Evolutionary conservation across 768 basidiomycete species (phyloP).

Genomic region (Hericium rajendrae): DNA sequence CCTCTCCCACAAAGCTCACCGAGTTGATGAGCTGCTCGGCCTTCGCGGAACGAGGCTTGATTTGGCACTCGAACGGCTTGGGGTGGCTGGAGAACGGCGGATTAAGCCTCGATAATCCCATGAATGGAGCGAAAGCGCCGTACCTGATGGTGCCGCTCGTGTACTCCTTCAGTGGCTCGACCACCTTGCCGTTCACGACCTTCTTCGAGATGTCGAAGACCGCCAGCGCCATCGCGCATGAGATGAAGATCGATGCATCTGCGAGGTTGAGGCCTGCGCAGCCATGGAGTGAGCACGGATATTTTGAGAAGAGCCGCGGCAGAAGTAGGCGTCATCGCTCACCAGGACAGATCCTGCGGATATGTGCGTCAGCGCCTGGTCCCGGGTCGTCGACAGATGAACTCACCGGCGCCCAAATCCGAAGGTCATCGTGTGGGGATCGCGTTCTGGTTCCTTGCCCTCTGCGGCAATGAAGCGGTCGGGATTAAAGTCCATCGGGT

Average conservation of each 20-base stretch:
- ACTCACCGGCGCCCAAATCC: conserved; percentile 3
- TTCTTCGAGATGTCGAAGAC: neutral
- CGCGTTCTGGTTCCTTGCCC: neutral
- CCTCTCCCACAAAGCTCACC: neutral
- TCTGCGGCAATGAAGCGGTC: neutral
- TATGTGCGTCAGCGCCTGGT: neutral
- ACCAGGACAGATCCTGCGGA: neutral
- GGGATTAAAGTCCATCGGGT: conserved; percentile 1
- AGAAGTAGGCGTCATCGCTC: neutral
- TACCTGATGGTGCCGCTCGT: conserved; percentile 8
- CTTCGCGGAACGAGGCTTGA: neutral
- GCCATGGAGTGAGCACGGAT: neutral
- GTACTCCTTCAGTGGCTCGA: neutral
- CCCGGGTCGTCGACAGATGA: neutral
- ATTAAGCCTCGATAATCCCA: neutral
- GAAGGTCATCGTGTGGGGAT: neutral
- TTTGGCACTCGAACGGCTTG: neutral
- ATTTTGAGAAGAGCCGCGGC: neutral
- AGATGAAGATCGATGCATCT: conserved; percentile 13
- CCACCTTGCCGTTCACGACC: conserved; percentile 1
- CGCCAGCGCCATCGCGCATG: conserved; percentile 8
- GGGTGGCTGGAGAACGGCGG: neutral
- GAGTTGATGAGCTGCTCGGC: neutral
- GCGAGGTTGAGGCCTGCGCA: conserved; percentile 15
- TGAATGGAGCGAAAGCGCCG: neutral